Conservation (phyloP, 164 flowering plant species). For the Akebia trifoliata region DNA sequence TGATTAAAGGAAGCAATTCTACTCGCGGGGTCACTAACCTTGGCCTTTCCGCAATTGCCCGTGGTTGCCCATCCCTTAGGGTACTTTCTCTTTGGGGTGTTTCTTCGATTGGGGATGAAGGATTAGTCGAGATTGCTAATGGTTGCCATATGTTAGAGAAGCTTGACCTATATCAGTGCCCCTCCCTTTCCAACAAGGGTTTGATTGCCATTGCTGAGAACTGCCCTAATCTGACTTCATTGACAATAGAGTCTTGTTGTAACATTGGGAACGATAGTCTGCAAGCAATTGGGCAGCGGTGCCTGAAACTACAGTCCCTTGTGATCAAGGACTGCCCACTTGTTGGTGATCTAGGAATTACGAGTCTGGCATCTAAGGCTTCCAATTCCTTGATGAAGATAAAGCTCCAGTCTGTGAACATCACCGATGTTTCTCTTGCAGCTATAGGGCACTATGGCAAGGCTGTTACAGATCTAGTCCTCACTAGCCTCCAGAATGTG, state of each 20-base stretch:
- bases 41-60: constrained; percentile 66
- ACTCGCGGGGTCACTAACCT: constrained; percentile 46
- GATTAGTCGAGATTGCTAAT: constrained; percentile 56
- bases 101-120: constrained; percentile 55
- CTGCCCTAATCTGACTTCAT: constrained; percentile 50
- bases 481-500: constrained; percentile 50
- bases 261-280: constrained; percentile 58
- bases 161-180: constrained; percentile 68
- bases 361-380: constrained; percentile 48
- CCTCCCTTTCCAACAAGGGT: constrained; percentile 52
- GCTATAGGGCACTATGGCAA: constrained; percentile 81
- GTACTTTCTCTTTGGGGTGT: constrained; percentile 65
- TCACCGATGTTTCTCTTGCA: constrained; percentile 76
- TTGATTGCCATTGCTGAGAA: constrained; percentile 62
- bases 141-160: constrained; percentile 62
- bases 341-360: constrained; percentile 78
- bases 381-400: constrained; percentile 43
- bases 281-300: constrained; percentile 49
- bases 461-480: constrained; percentile 50
- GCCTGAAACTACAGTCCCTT: constrained; percentile 54
- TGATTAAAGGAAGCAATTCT: constrained; percentile 49
- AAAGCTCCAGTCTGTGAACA: constrained; percentile 58
- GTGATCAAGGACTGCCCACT: constrained; percentile 61
- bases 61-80: constrained; percentile 67
- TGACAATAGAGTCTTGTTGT: constrained; percentile 64